Percentiles rank a stretch among this genome's conserved stretches.
Conservation (phyloP, 2,329 filamentous ascomycete genomes). For the Orbilia blumenaviensis region DNA sequence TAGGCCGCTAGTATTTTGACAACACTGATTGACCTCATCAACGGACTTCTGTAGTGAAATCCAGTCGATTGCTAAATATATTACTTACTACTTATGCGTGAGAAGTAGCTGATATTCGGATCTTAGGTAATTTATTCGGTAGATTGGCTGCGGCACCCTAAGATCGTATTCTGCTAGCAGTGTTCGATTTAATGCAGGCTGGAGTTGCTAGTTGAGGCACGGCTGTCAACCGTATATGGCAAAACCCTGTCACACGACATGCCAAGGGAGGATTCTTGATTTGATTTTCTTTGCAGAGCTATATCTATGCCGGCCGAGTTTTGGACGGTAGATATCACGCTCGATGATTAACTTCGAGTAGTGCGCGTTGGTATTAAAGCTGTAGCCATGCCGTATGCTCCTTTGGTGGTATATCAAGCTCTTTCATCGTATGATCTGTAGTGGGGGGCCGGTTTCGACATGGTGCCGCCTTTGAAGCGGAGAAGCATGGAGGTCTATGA, state of each 20-base stretch:
- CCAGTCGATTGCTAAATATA: no score
- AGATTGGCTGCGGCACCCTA: background rate
- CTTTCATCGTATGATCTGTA: no score
- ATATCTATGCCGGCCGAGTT: background rate
- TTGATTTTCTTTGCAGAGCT: background rate
- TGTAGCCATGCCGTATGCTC: background rate
- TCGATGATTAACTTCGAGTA: no score
- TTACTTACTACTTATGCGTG: no score
- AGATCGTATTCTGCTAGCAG: background rate
- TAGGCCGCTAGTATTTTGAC: no score
- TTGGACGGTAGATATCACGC: no score
- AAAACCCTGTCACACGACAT: slow-evolving; percentile 2
- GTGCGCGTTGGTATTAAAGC: no score
- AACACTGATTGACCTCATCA: no score
- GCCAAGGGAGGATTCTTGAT: background rate
- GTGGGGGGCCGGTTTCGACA: no score
- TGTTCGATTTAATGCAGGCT: background rate
- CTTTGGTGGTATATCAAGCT: background rate
- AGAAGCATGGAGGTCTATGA: background rate
- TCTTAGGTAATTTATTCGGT: no score
- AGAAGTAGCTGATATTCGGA: no score
- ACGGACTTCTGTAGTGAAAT: no score
- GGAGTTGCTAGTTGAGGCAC: background rate
- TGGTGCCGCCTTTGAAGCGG: background rate
- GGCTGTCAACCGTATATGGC: background rate